Percentiles rank a stretch among this genome's conserved stretches.
Evolutionary conservation across 1,284 basidiomycete genomes (phyloP).

Genomic region (Boletus calvinii): DNA sequence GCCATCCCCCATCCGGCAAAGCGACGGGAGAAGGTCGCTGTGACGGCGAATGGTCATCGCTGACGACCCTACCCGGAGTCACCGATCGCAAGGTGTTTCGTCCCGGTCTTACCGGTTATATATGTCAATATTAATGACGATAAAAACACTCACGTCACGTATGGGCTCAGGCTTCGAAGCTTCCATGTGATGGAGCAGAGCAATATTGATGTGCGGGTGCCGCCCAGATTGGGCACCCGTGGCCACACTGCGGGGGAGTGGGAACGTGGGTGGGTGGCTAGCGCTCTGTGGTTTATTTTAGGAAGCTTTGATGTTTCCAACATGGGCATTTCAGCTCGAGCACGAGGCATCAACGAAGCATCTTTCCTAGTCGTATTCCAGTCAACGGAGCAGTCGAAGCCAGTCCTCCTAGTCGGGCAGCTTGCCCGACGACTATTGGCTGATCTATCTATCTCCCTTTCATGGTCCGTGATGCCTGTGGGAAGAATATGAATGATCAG

Average conservation of each 20-base stretch:
- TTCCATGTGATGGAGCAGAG: conserved; percentile 56
- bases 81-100: conserved; percentile 2
- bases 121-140: not conserved
- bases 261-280: conserved; percentile 1
- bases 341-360: conserved; percentile 55
- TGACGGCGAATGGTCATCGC: not conserved
- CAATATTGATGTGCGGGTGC: not conserved
- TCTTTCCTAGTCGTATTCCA: conserved; percentile 44
- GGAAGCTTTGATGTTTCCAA: conserved; percentile 25
- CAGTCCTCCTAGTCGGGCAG: conserved; percentile 26
- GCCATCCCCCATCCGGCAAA: not conserved
- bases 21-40: not conserved
- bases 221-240: conserved; percentile 4
- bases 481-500: not conserved
- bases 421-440: not conserved
- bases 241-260: conserved; percentile 7
- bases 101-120: conserved; percentile 3
- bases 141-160: conserved; percentile 2
- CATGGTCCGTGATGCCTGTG: not conserved
- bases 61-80: not conserved
- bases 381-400: conserved; percentile 47
- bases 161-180: conserved; percentile 17
- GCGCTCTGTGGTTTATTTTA: conserved; percentile 4
- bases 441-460: not conserved
- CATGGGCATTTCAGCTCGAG: conserved; percentile 49